These are phyloP conservation scores for Spencermartinsiella europaea DNA, from an alignment of 805 yeast species.

Conservation along the genomic window DNA sequence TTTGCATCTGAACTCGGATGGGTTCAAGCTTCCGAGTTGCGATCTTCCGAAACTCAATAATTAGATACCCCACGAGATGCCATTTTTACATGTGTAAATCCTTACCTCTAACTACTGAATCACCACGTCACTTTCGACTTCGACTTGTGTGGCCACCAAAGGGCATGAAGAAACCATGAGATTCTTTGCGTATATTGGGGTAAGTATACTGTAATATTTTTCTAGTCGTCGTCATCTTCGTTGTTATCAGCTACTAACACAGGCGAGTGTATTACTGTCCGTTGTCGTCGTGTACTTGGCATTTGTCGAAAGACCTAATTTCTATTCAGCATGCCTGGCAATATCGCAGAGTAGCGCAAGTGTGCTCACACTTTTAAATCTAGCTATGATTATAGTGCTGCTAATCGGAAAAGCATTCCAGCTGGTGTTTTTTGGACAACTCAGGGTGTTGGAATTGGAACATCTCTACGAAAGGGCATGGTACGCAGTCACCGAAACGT, in stretches of 20 bases:
- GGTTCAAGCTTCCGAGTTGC: too few species aligned
- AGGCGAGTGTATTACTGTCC: slow-evolving; percentile 26
- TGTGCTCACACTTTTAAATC: slow-evolving; percentile 37
- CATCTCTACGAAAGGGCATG: slow-evolving; percentile 64
- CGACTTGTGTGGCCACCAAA: too few species aligned
- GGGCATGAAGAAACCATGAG: slow-evolving; percentile 13
- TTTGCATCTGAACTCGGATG: too few species aligned
- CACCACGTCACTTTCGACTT: background rate
- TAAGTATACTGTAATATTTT: slow-evolving; percentile 14
- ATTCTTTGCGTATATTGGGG: slow-evolving; percentile 24
- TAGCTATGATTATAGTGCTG: slow-evolving; percentile 19
- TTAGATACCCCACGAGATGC: too few species aligned
- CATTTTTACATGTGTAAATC: too few species aligned
- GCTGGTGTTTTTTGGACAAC: slow-evolving; percentile 53
- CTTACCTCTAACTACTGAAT: too few species aligned
- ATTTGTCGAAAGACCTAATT: slow-evolving; percentile 42
- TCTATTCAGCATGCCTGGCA: slow-evolving; percentile 45
- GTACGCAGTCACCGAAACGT: slow-evolving; percentile 53
- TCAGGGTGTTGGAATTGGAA: slow-evolving; percentile 70
- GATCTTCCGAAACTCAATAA: too few species aligned
- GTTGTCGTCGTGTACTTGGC: slow-evolving; percentile 35
- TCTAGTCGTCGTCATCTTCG: slow-evolving; percentile 32
- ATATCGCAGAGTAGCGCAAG: slow-evolving; percentile 48
- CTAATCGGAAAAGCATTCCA: slow-evolving; percentile 18
- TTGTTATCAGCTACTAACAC: slow-evolving; percentile 25